A percentile compares a stretch with the other conserved stretches of the same genome.
These are phyloP conservation scores for Panellus pusillus DNA, from an alignment of 768 basidiomycete genomes.

Conservation along the genomic window DNA sequence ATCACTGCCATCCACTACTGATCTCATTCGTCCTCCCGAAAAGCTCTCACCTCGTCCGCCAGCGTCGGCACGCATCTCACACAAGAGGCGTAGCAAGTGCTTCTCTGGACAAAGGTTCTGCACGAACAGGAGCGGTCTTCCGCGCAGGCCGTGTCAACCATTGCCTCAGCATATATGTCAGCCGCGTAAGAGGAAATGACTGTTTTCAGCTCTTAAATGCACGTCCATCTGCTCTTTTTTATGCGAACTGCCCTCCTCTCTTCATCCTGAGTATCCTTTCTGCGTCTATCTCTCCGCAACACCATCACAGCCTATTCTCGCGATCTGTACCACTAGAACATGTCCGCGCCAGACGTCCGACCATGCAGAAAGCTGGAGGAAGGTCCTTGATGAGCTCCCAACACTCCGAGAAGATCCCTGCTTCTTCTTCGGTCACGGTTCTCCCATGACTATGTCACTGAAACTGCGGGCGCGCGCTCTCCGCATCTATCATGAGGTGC, in stretches of 20 bases:
- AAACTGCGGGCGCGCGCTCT: conserved; percentile 15
- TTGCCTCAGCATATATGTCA: conserved; percentile 10
- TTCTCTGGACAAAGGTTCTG: no score
- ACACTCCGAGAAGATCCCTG: conserved; percentile 61
- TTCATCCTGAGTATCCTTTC: background rate
- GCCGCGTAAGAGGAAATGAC: background rate
- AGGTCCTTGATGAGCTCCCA: conserved; percentile 53
- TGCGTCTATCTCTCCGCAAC: no score
- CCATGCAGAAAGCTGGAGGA: conserved; percentile 47
- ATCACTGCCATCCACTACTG: no score
- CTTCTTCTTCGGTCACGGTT: conserved; percentile 80
- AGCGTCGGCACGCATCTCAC: no score
- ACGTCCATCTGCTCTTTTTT: no score
- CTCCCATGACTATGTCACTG: conserved; percentile 50
- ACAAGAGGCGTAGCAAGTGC: no score
- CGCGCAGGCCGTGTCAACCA: no score
- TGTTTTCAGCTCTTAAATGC: background rate
- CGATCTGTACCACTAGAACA: no score
- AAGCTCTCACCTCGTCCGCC: no score
- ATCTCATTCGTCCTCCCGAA: no score
- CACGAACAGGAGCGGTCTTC: no score
- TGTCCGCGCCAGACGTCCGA: conserved; percentile 23
- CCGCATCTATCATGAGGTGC: conserved; percentile 22
- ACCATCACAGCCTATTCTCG: no score
- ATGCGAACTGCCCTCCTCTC: background rate